Percentiles rank a stretch among this genome's conserved stretches.
Conservation (phyloP, 1,139 yeast genomes). For the Pichiaceae sp. region DNA sequence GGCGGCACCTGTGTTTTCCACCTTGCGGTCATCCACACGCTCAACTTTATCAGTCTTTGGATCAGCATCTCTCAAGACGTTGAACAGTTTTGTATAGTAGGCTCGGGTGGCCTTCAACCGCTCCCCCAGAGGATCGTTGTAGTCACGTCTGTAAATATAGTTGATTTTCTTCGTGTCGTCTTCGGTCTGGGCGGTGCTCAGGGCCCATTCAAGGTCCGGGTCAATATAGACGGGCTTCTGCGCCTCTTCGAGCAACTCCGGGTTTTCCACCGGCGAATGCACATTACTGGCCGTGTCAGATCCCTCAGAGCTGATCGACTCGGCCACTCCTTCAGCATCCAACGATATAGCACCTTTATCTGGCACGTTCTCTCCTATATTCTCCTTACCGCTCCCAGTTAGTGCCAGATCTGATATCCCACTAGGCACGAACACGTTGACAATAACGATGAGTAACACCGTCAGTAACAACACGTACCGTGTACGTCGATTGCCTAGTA, state of each 20-base stretch:
- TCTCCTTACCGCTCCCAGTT: no score
- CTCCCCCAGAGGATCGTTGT: neutral
- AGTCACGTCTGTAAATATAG: neutral
- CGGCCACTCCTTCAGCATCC: no score
- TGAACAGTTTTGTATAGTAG: slow-evolving; percentile 16
- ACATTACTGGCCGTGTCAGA: neutral
- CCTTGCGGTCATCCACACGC: neutral
- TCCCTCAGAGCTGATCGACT: no score
- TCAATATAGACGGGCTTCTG: neutral
- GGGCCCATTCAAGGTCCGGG: neutral
- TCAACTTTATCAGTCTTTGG: slow-evolving; percentile 21
- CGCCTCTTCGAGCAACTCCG: neutral
- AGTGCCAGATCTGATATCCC: no score
- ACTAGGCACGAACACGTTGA: no score
- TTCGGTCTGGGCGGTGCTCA: neutral
- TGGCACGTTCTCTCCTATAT: no score
- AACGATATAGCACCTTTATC: no score
- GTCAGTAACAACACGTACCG: no score
- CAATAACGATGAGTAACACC: no score
- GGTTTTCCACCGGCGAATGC: neutral
- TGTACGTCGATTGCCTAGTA: no score
- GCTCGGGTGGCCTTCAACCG: neutral
- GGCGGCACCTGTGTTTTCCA: slow-evolving; percentile 11
- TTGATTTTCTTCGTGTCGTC: neutral
- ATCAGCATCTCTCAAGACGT: slow-evolving; percentile 16